These are phyloP conservation scores for Plasmopara halstedii DNA, from an alignment of 352 stramenopile genomes.

Conservation along the genomic window DNA sequence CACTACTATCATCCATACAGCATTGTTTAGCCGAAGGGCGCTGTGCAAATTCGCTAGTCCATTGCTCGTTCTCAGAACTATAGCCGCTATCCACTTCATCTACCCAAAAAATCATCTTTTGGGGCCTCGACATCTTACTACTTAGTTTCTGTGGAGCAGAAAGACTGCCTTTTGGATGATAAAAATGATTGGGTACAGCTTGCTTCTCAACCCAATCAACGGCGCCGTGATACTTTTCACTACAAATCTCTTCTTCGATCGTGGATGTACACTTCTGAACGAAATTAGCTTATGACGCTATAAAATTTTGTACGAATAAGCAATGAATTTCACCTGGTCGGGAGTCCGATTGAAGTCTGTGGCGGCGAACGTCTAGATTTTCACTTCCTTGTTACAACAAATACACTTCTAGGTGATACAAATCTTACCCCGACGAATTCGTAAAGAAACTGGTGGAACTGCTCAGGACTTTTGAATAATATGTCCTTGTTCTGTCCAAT, in stretches of 20 bases:
- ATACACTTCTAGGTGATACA: background rate
- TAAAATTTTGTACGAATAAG: no score
- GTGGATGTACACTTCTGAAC: background rate
- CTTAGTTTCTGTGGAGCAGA: background rate
- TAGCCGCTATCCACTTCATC: background rate
- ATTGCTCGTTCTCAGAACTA: background rate
- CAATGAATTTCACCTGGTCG: constrained; percentile 10
- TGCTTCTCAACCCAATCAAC: background rate
- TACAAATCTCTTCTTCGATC: background rate
- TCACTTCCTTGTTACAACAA: background rate
- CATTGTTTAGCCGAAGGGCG: background rate
- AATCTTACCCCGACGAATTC: constrained; percentile 39
- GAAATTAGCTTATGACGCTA: no score
- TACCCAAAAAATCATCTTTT: background rate
- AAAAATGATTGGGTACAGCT: background rate
- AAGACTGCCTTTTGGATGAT: background rate
- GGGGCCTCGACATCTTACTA: background rate
- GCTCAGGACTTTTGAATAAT: constrained; percentile 33
- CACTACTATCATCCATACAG: background rate
- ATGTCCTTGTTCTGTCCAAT: constrained; percentile 17
- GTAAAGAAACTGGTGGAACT: constrained; percentile 26
- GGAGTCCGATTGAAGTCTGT: constrained; percentile 2
- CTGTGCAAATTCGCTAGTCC: background rate
- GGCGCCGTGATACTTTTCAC: background rate
- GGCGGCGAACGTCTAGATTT: background rate